Percentiles rank a stretch among this genome's conserved stretches.
phyloP scores from a whole-genome alignment of 2,329 filamentous ascomycete species.

The Xylaria sp. region DNA sequence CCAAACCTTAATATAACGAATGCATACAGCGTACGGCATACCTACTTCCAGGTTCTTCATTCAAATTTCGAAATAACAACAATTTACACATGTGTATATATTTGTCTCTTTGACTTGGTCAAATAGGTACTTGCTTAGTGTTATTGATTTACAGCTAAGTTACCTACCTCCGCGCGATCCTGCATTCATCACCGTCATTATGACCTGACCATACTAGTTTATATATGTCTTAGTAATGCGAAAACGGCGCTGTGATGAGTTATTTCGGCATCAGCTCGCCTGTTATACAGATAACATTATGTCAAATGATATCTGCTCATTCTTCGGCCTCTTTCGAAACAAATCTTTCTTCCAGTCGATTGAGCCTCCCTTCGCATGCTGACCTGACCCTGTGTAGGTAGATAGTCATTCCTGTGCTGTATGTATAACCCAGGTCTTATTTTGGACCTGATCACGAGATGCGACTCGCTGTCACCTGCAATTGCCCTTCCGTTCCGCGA shows the following conservation, averaged over 20 bases:
- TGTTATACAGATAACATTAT: neutral
- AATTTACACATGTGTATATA: neutral
- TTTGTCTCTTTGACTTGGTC: neutral
- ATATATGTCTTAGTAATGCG: neutral
- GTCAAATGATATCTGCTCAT: neutral
- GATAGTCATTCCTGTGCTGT: neutral
- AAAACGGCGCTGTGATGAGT: neutral
- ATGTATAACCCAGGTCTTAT: neutral
- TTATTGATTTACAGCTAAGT: neutral
- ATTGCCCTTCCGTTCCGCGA: neutral
- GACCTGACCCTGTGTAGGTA: neutral
- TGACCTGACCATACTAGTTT: neutral
- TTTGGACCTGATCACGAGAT: conserved; percentile 19
- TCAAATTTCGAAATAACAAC: neutral
- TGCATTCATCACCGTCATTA: neutral
- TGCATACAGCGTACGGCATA: neutral
- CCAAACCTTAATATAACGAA: neutral
- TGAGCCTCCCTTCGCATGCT: neutral
- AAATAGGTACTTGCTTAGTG: neutral
- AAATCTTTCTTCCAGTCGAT: neutral
- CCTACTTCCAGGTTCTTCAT: neutral
- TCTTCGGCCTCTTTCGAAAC: neutral
- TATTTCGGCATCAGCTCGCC: neutral
- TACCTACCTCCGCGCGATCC: neutral
- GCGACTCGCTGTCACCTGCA: conserved; percentile 16